Evolutionary conservation across 2,329 filamentous ascomycete genomes (phyloP).

Genomic region (Onygena corvina): DNA sequence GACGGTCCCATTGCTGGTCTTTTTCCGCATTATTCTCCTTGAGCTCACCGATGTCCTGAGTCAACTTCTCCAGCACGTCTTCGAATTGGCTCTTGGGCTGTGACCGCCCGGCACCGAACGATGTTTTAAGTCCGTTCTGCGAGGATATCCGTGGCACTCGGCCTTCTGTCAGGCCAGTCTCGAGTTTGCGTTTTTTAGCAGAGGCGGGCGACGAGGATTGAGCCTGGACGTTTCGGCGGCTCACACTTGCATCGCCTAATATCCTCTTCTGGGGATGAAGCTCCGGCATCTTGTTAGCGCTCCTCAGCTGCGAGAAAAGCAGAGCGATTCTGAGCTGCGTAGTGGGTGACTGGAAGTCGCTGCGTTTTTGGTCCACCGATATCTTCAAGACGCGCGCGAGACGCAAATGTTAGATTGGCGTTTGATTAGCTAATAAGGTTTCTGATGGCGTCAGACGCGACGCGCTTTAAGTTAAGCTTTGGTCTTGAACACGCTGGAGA

Average conservation of each 20-base stretch:
- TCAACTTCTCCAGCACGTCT: constrained; percentile 89
- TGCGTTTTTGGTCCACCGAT: constrained; percentile 15
- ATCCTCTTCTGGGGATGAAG: constrained; percentile 57
- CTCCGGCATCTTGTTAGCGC: not conserved
- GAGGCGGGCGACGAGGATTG: constrained; percentile 41
- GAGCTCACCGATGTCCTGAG: constrained; percentile 76
- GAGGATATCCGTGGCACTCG: constrained; percentile 50
- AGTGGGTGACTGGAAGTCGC: not conserved
- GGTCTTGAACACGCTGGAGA: too few species aligned
- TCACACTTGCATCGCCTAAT: constrained; percentile 54
- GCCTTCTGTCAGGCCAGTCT: constrained; percentile 42
- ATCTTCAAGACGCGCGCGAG: constrained; percentile 5
- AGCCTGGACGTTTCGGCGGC: constrained; percentile 45
- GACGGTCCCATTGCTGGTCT: constrained; percentile 81
- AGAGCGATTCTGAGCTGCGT: constrained; percentile 28
- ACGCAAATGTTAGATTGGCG: constrained; percentile 10
- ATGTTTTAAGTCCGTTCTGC: constrained; percentile 1
- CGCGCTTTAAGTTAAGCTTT: too few species aligned
- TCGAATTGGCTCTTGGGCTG: constrained; percentile 83
- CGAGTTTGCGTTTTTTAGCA: constrained; percentile 75
- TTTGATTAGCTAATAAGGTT: too few species aligned
- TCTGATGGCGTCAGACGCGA: too few species aligned
- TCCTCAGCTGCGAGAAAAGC: not conserved
- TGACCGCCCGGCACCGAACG: constrained; percentile 19
- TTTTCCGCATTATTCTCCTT: constrained; percentile 82